Percentiles rank a stretch among this genome's conserved stretches.
Evolutionary conservation across 208 protist genomes (phyloP).

Genomic region (Trypanosoma mega): DNA sequence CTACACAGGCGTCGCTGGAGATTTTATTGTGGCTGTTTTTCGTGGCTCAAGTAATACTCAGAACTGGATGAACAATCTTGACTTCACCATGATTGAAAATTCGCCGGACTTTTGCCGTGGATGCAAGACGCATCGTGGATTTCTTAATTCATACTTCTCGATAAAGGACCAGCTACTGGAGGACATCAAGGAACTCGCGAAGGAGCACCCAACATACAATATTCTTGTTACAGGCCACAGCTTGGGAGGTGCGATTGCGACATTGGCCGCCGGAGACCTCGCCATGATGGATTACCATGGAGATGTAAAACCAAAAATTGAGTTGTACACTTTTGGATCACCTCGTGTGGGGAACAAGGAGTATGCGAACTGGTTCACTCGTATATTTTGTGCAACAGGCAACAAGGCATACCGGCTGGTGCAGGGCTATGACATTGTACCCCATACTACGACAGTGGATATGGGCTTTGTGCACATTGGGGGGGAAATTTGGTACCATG

Average conservation of each 20-base stretch:
- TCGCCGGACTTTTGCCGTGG: conserved; percentile 20
- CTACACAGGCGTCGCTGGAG: conserved; percentile 29
- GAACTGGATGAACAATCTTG: conserved; percentile 71
- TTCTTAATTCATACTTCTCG: conserved; percentile 45
- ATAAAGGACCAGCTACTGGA: conserved; percentile 27
- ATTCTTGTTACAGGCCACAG: conserved; percentile 79
- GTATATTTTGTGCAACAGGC: conserved; percentile 21
- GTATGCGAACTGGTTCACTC: conserved; percentile 38
- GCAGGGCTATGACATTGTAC: conserved; percentile 50
- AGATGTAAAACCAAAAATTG: conserved; percentile 9
- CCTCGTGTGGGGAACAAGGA: conserved; percentile 63
- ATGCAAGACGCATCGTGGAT: conserved; percentile 59
- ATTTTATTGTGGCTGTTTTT: conserved; percentile 52
- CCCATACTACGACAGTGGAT: conserved; percentile 45
- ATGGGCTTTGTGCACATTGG: conserved; percentile 47
- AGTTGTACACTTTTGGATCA: conserved; percentile 74
- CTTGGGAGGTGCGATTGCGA: conserved; percentile 68
- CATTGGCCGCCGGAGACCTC: conserved; percentile 45
- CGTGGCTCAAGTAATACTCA: conserved; percentile 50
- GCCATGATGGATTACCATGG: not conserved
- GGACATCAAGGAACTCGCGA: conserved; percentile 34
- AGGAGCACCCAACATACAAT: conserved; percentile 26
- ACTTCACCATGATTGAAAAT: conserved; percentile 42
- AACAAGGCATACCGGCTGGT: conserved; percentile 44
- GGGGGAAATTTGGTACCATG: conserved; percentile 52